phyloP scores from a whole-genome alignment of 2,329 filamentous ascomycete genomes.

The Dendryphion nanum region DNA sequence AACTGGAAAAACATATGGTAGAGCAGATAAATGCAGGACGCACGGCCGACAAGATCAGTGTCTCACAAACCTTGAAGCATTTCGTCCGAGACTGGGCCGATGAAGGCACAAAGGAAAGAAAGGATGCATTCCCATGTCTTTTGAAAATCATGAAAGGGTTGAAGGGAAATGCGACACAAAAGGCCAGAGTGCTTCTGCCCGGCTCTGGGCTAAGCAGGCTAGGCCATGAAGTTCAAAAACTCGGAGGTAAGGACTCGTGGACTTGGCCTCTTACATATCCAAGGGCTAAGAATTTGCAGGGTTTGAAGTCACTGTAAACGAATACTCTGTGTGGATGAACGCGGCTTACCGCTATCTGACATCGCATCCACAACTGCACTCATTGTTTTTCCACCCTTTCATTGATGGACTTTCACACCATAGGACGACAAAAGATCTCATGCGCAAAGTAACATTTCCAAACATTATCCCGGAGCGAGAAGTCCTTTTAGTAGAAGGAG shows the following conservation, averaged over 20 bases:
- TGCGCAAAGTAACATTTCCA: conserved; percentile 49
- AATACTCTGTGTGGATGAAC: conserved; percentile 61
- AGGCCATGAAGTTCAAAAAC: not conserved
- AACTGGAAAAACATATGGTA: not conserved
- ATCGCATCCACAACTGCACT: conserved; percentile 4
- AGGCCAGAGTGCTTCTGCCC: not conserved
- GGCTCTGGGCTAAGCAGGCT: not conserved
- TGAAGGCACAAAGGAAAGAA: conserved; percentile 44
- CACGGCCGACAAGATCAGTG: conserved; percentile 47
- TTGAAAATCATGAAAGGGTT: conserved; percentile 20
- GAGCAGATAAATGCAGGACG: conserved; percentile 21
- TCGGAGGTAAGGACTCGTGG: not conserved
- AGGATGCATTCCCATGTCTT: conserved; percentile 39
- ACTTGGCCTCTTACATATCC: no score
- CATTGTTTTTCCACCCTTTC: conserved; percentile 50
- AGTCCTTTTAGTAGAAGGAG: conserved; percentile 55
- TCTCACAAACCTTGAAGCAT: conserved; percentile 57
- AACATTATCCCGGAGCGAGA: conserved; percentile 37
- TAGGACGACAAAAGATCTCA: conserved; percentile 38
- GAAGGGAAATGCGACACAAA: not conserved
- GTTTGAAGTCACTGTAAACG: conserved; percentile 56
- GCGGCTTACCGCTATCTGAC: conserved; percentile 52
- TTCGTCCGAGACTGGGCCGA: conserved; percentile 58
- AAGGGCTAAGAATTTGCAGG: no score
- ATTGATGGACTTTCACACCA: conserved; percentile 56